Evolutionary conservation across 1,284 basidiomycete genomes (phyloP).

Genomic region (Heterobasidion parviporum): DNA sequence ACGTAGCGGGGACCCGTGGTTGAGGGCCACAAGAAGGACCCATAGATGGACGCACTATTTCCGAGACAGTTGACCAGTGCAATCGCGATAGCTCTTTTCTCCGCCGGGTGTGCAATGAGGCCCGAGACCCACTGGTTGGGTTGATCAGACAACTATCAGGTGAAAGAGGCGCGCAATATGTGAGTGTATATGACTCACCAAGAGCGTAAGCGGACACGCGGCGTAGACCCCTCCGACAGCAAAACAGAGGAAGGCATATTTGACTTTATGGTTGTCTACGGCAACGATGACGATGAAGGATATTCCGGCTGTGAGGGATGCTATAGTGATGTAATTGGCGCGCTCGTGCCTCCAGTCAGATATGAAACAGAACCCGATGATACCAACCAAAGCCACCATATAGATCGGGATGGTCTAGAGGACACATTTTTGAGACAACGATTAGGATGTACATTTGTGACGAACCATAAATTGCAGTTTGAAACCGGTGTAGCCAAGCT

Average conservation of each 20-base stretch:
- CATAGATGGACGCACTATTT: slow-evolving; percentile 30
- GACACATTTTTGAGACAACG: neutral
- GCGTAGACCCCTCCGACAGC: slow-evolving; percentile 34
- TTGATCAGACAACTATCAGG: neutral
- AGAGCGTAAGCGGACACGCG: slow-evolving; percentile 28
- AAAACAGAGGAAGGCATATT: slow-evolving; percentile 36
- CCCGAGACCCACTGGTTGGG: slow-evolving; percentile 12
- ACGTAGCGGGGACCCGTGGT: slow-evolving; percentile 29
- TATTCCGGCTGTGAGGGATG: slow-evolving; percentile 19
- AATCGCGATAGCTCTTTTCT: slow-evolving; percentile 1
- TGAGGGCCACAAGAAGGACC: slow-evolving; percentile 34
- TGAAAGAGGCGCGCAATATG: slow-evolving; percentile 3
- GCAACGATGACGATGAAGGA: slow-evolving; percentile 31
- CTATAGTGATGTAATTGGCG: slow-evolving; percentile 23
- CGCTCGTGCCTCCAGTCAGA: slow-evolving; percentile 27
- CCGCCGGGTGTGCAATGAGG: slow-evolving; percentile 13
- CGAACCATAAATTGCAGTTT: slow-evolving; percentile 26
- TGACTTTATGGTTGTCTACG: slow-evolving; percentile 23
- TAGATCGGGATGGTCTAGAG: slow-evolving; percentile 32
- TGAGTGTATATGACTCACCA: slow-evolving; percentile 25
- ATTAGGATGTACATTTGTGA: neutral
- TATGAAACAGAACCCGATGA: slow-evolving; percentile 23
- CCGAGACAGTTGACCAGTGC: slow-evolving; percentile 13
- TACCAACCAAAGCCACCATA: slow-evolving; percentile 24
- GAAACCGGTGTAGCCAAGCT: slow-evolving; percentile 28